These are phyloP conservation scores for Acanthochlamys bracteata DNA, from an alignment of 106 monocot genomes.

Conservation along the genomic window DNA sequence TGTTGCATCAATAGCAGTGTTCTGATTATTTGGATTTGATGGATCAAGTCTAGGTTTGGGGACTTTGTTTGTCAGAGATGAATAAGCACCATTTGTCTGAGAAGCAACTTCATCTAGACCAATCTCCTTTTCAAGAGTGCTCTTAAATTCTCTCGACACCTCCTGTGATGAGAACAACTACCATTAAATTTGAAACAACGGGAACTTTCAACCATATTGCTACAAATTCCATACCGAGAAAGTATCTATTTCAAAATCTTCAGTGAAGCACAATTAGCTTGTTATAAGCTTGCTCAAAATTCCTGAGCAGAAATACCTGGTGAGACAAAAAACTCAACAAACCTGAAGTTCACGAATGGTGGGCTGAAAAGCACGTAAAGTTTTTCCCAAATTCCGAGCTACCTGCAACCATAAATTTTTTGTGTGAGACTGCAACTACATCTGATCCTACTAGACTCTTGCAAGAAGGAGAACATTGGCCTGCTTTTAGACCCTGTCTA, in stretches of 20 bases:
- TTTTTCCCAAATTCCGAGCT: constrained; percentile 87
- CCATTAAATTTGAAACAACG: not conserved
- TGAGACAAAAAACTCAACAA: not conserved
- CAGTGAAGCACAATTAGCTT: not conserved
- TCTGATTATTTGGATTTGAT: constrained; percentile 55
- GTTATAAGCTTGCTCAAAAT: not conserved
- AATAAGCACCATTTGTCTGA: constrained; percentile 29
- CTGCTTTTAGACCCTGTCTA: no score
- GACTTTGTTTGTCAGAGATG: constrained; percentile 23
- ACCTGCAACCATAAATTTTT: constrained; percentile 44
- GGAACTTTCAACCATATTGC: not conserved
- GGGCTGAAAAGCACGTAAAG: constrained; percentile 88
- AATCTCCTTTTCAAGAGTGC: constrained; percentile 89
- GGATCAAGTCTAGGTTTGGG: constrained; percentile 28
- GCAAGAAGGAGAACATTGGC: no score
- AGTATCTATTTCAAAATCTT: no score
- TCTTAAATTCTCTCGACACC: constrained; percentile 98
- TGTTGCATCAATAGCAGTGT: constrained; percentile 1
- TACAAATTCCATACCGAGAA: not conserved
- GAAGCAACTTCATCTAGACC: constrained; percentile 74
- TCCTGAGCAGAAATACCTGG: not conserved
- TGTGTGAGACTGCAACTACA: not conserved
- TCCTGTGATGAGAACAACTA: constrained; percentile 37
- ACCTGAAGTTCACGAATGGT: constrained; percentile 98
- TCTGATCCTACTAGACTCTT: not conserved